phyloP scores from a whole-genome alignment of 2,329 filamentous ascomycete genomes.

The Rhynchosporium agropyri region DNA sequence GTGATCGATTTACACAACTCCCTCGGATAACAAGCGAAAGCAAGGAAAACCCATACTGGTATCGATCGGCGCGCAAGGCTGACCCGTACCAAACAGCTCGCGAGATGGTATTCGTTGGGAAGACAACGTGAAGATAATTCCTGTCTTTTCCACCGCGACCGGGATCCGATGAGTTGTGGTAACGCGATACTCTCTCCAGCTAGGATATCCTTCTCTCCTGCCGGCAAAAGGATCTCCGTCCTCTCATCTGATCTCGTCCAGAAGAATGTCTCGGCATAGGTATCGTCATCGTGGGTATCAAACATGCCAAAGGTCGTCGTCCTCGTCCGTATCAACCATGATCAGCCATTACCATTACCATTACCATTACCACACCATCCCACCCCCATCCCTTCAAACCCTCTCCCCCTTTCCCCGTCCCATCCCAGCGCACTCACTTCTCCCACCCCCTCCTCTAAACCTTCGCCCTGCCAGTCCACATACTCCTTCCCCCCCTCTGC shows the following conservation, averaged over 20 bases:
- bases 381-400: too few species aligned
- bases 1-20: too few species aligned
- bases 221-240: not conserved
- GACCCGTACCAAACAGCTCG: not conserved
- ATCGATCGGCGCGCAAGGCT: not conserved
- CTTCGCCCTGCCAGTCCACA: conserved; percentile 62
- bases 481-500: conserved; percentile 54
- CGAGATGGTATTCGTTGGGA: conserved; percentile 1
- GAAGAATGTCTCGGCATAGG: not conserved
- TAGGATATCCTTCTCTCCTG: not conserved
- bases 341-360: not conserved
- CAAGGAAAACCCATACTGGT: not conserved
- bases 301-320: not conserved
- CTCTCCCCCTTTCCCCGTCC: not conserved
- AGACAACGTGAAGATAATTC: not conserved
- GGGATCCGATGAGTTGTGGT: too few species aligned
- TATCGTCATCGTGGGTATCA: conserved; percentile 16
- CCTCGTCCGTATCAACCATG: not conserved
- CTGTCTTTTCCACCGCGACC: not conserved
- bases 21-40: not conserved
- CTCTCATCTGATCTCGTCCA: not conserved
- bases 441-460: conserved; percentile 44
- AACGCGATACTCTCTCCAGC: not conserved
- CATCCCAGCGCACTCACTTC: conserved; percentile 9
- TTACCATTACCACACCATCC: conserved; percentile 1